These are phyloP conservation scores for Neopestalotiopsis rosae DNA, from an alignment of 2,329 filamentous ascomycete genomes.

Conservation along the genomic window DNA sequence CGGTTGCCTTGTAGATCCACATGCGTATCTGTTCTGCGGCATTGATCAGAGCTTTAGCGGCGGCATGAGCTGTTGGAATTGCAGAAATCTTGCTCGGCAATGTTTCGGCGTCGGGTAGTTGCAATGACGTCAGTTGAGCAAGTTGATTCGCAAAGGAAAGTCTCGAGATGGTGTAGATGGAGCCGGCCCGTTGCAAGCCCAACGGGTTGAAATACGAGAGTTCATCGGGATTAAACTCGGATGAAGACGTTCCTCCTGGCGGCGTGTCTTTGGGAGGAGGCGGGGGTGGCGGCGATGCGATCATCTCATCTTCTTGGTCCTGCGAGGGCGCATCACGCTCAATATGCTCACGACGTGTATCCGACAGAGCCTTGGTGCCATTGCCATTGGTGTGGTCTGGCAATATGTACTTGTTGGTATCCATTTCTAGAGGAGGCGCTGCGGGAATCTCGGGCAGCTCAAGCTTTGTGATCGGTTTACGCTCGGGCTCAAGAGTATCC, in stretches of 20 bases:
- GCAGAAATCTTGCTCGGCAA: slow-evolving; percentile 83
- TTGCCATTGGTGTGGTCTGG: slow-evolving; percentile 74
- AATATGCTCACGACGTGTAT: slow-evolving; percentile 63
- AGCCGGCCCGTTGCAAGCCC: slow-evolving; percentile 73
- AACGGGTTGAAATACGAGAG: slow-evolving; percentile 71
- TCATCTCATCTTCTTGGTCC: slow-evolving; percentile 36
- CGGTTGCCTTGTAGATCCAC: slow-evolving; percentile 92
- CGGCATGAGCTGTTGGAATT: slow-evolving; percentile 84
- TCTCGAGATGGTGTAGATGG: slow-evolving; percentile 91
- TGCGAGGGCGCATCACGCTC: slow-evolving; percentile 51
- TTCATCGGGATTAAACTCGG: slow-evolving; percentile 55
- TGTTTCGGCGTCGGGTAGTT: slow-evolving; percentile 83
- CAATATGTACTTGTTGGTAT: slow-evolving; percentile 76
- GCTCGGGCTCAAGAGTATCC: slow-evolving; percentile 6
- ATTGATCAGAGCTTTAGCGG: slow-evolving; percentile 80
- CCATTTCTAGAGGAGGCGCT: slow-evolving; percentile 62
- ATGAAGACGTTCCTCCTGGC: slow-evolving; percentile 42
- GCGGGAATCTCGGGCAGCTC: slow-evolving; percentile 58
- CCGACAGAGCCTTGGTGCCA: slow-evolving; percentile 66
- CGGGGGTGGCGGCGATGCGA: slow-evolving; percentile 33
- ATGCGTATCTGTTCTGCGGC: slow-evolving; percentile 90
- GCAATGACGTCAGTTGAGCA: slow-evolving; percentile 87
- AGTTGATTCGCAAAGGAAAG: slow-evolving; percentile 93
- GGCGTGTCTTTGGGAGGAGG: slow-evolving; percentile 61
- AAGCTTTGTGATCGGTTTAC: slow-evolving; percentile 28